These are phyloP conservation scores for Pichia insulana DNA, from an alignment of 805 yeast genomes.

Conservation along the genomic window DNA sequence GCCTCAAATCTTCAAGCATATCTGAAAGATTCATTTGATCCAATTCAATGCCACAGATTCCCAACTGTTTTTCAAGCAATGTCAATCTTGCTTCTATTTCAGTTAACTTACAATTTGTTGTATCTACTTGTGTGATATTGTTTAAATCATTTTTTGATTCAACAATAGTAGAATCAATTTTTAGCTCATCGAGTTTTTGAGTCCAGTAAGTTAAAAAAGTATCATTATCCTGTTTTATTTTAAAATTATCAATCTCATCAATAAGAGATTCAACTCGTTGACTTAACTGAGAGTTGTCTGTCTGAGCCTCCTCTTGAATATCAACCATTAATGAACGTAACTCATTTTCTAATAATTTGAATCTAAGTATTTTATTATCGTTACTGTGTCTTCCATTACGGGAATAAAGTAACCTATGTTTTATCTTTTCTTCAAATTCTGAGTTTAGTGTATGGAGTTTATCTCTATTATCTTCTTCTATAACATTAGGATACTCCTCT, in stretches of 20 bases:
- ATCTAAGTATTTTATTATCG: constrained; percentile 6
- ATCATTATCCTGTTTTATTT: neutral
- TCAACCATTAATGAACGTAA: constrained; percentile 9
- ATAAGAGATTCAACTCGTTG: constrained; percentile 3
- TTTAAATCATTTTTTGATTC: neutral
- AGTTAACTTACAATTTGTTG: neutral
- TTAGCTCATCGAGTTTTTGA: neutral
- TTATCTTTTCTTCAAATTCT: constrained; percentile 7
- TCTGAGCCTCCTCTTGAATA: constrained; percentile 5
- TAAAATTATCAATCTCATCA: constrained; percentile 2
- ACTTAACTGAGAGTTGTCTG: neutral
- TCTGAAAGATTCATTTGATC: too few relatives aligned
- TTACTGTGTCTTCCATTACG: neutral
- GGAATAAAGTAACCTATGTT: neutral
- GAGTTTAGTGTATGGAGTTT: neutral
- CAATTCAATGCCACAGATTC: neutral
- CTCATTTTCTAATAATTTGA: constrained; percentile 9
- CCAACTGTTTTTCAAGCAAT: constrained; percentile 10
- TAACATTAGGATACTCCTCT: neutral
- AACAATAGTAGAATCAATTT: too few relatives aligned
- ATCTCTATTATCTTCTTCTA: constrained; percentile 1
- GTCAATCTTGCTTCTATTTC: constrained; percentile 12
- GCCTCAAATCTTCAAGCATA: constrained; percentile 20
- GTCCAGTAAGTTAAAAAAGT: constrained; percentile 11
- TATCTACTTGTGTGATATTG: too few relatives aligned